Evolutionary conservation across 1,284 basidiomycete genomes (phyloP), one percentile per base, ranked within the genome.

Genomic region (Earliella scabrosa): DNA sequence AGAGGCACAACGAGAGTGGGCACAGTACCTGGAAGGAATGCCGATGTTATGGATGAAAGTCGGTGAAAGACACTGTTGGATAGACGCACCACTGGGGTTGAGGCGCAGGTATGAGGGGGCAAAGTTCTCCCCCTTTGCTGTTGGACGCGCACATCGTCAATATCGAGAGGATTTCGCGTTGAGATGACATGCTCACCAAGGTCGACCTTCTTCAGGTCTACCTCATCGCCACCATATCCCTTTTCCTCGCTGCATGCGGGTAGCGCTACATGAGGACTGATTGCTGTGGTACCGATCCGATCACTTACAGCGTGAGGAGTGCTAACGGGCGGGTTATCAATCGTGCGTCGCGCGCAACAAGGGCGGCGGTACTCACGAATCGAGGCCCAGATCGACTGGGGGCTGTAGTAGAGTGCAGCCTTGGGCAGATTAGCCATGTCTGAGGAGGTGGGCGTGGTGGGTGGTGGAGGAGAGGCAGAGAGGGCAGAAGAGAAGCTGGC

Each of bases 1-100:
- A 92, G 75, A 0, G 93, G 93, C 3, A 95, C 92, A 21, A 95
- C 87, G 40, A 97, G 76, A 0, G 90, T 90, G 5, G 93, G 93
- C 0, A 95, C 82, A n/a, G 89, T 92, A 13, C 85, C 92, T 90
- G 60, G 31, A 45, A 18, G 38, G 14, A 35, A 31, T 38, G 23
- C n/a, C n/a, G n/a, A n/a, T 20, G 27, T 16, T 21, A 27, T 44
- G 23, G 50, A 26, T 27, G 14, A 29, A 34, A 11, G 2, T 14
- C 23, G n/a, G n/a, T n/a, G 20, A 14, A 26, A 18, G n/a, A 39
- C 26, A n/a, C 14, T 21, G 23, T n/a, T 18, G 27, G 14, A 18
- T 29, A 21, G 14, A 50, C 66, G 23, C 65, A 84, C 90, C 92
- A 69, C 90, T 87, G 36, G 86, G 78, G 70, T 92, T 95, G 70